Evolutionary conservation across 805 yeast species (phyloP).

Genomic region (Blastobotrys peoriensis): DNA sequence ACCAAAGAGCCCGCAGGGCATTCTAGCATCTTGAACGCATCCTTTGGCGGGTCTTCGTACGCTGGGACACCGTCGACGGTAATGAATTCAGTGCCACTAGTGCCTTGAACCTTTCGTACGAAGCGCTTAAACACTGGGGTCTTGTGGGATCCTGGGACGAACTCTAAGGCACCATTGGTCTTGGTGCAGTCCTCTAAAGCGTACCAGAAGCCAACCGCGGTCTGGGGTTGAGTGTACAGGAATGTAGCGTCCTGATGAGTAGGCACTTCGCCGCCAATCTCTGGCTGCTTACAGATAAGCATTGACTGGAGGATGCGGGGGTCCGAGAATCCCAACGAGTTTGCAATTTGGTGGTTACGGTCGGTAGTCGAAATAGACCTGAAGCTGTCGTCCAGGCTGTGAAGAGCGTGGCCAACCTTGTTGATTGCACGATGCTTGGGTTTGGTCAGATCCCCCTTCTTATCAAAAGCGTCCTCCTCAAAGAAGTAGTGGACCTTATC

Average conservation of each 20-base stretch:
- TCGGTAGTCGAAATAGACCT: slow-evolving; percentile 44
- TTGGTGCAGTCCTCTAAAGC: slow-evolving; percentile 69
- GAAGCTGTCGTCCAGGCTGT: slow-evolving; percentile 49
- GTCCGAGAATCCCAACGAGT: slow-evolving; percentile 47
- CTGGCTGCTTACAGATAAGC: slow-evolving; percentile 75
- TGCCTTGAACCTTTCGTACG: slow-evolving; percentile 45
- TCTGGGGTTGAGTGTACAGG: slow-evolving; percentile 62
- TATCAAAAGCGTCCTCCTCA: slow-evolving; percentile 63
- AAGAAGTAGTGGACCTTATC: slow-evolving; percentile 66
- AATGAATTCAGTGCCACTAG: slow-evolving; percentile 52
- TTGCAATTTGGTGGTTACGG: slow-evolving; percentile 46
- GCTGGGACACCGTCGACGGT: slow-evolving; percentile 28
- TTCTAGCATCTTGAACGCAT: slow-evolving; percentile 45
- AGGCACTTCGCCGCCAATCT: slow-evolving; percentile 67
- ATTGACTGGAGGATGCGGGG: slow-evolving; percentile 73
- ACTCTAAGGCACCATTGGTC: slow-evolving; percentile 63
- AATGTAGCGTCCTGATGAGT: slow-evolving; percentile 73
- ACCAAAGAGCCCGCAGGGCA: slow-evolving; percentile 71
- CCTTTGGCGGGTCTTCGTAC: slow-evolving; percentile 31
- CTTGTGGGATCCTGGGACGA: slow-evolving; percentile 63
- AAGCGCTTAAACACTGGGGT: slow-evolving; percentile 55
- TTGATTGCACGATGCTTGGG: slow-evolving; percentile 57
- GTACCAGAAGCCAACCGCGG: slow-evolving; percentile 76
- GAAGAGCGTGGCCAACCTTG: slow-evolving; percentile 77
- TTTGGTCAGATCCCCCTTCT: slow-evolving; percentile 43